Base-by-base conservation (phyloP, 495 filamentous ascomycete genomes). In the Penicillium taxi region DNA sequence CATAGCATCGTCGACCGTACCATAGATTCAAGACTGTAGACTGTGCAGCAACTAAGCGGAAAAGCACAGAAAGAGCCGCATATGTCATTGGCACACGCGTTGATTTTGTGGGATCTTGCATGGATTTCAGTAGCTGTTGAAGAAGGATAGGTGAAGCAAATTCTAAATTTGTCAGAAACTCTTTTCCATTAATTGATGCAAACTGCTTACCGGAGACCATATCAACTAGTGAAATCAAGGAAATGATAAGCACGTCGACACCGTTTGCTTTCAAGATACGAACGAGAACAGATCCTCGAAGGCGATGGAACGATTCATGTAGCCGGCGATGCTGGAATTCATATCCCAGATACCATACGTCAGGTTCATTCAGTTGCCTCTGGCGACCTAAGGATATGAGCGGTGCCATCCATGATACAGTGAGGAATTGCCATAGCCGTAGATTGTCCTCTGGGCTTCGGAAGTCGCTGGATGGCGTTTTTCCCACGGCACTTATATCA, bases 401-500 rank as follows among this genome's bases (percentile, higher is more conserved):
- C 0, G 84, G 80, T 3, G 65, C 64, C 75, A 93, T 79, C 86
- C 86, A 93, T 0, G 82, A 86, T 4, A 93, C 81, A 2, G 76
- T 79, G 62, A 86, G 78, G 50, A 79, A 93, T 49, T 90, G 83
- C 80, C 82, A 89, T 1, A 85, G 65, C 14, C 69, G 80, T 25
- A 91, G 52, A 41, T 82, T 74, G 48, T 93, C 86, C 53, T 93
- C 86, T n/a, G 86, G 86, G 32, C 81, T 90, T 20, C 84, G 76
- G 12, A 78, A 67, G 2, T 73, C 49, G 8, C 61, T 70, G 2
- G 71, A 78, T 22, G 86, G 80, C 19, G 60, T 38, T 11, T 65
- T 60, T 22, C 72, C 77, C 5, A 78, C 63, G 9, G 61, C 53
- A 42, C 78, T 75, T 35, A 90, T 87, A 5, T 74, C 73, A 2